Percentiles rank a stretch among this genome's conserved stretches.
These are phyloP conservation scores for Xylaria scruposa DNA, from an alignment of 495 filamentous ascomycete genomes.

Conservation along the genomic window DNA sequence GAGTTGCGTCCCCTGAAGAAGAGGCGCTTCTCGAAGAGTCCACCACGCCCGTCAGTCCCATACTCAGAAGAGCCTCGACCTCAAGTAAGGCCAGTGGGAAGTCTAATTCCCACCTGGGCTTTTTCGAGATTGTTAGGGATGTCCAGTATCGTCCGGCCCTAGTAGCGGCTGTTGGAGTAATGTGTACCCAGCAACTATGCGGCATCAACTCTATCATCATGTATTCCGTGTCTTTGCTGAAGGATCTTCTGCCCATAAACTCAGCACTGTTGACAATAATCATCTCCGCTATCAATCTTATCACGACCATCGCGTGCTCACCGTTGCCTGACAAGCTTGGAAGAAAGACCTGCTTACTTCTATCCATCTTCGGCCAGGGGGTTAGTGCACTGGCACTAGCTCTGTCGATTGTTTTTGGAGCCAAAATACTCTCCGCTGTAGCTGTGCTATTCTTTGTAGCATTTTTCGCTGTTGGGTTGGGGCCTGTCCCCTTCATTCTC, in stretches of 20 bases:
- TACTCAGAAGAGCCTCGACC: slow-evolving; percentile 44
- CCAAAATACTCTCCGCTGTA: slow-evolving; percentile 77
- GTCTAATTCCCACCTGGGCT: slow-evolving; percentile 62
- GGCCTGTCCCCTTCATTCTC: slow-evolving; percentile 93
- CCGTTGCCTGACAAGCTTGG: slow-evolving; percentile 86
- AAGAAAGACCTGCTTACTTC: slow-evolving; percentile 80
- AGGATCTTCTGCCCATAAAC: slow-evolving; percentile 74
- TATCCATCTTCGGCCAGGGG: slow-evolving; percentile 85
- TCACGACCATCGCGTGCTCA: slow-evolving; percentile 80
- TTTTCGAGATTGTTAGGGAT: slow-evolving; percentile 68
- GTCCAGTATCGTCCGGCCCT: slow-evolving; percentile 76
- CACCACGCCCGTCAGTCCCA: slow-evolving; percentile 29
- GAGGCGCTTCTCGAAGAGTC: slow-evolving; percentile 52
- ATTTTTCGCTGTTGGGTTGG: slow-evolving; percentile 88
- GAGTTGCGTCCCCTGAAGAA: slow-evolving; percentile 51
- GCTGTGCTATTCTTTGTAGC: slow-evolving; percentile 85
- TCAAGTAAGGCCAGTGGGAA: slow-evolving; percentile 50
- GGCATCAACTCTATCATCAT: slow-evolving; percentile 98
- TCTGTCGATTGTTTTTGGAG: slow-evolving; percentile 70
- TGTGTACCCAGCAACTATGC: slow-evolving; percentile 90
- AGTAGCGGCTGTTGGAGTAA: slow-evolving; percentile 84
- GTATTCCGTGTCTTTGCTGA: slow-evolving; percentile 91
- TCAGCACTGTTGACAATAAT: slow-evolving; percentile 82
- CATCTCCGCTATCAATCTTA: slow-evolving; percentile 84
- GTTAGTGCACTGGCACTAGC: slow-evolving; percentile 75